Conservation (phyloP, 129 eudicot genomes). For the Lonicera japonica region DNA sequence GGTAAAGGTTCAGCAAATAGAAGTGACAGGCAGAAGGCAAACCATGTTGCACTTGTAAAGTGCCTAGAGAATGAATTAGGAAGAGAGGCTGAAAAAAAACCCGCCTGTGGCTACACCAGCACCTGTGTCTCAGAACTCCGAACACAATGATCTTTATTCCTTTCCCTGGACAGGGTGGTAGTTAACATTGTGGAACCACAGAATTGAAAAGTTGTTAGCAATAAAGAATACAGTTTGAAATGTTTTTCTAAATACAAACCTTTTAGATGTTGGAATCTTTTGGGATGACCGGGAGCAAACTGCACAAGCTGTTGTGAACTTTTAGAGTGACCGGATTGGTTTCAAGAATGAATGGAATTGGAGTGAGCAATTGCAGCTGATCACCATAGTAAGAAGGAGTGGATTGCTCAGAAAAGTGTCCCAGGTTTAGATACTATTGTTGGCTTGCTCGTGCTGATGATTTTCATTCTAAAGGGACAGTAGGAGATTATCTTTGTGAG, state of each 20-base stretch:
- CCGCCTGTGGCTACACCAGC: constrained; percentile 21
- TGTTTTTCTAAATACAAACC: constrained; percentile 63
- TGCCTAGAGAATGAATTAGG: constrained; percentile 61
- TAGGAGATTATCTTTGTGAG: constrained; percentile 71
- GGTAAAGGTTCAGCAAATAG: constrained; percentile 77
- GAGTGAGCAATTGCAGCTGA: constrained; percentile 64
- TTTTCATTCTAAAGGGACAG: constrained; percentile 44
- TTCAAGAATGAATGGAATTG: constrained; percentile 70
- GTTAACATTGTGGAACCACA: constrained; percentile 41
- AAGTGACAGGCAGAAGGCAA: constrained; percentile 76
- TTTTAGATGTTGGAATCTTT: constrained; percentile 32
- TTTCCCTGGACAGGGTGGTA: constrained; percentile 90
- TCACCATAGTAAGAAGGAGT: constrained; percentile 58
- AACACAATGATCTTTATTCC: constrained; percentile 44
- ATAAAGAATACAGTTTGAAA: constrained; percentile 43
- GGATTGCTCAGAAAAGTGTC: constrained; percentile 32
- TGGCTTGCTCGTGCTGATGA: constrained; percentile 91
- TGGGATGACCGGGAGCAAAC: background rate
- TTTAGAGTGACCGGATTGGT: constrained; percentile 69
- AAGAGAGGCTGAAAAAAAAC: constrained; percentile 35
- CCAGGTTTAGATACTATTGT: constrained; percentile 48
- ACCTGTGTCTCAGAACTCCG: constrained; percentile 31
- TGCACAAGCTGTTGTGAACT: constrained; percentile 50
- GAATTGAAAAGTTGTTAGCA: constrained; percentile 16
- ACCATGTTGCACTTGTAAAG: constrained; percentile 70